Conservation (phyloP, 352 stramenopile genomes). For the Globisporangium splendens region DNA sequence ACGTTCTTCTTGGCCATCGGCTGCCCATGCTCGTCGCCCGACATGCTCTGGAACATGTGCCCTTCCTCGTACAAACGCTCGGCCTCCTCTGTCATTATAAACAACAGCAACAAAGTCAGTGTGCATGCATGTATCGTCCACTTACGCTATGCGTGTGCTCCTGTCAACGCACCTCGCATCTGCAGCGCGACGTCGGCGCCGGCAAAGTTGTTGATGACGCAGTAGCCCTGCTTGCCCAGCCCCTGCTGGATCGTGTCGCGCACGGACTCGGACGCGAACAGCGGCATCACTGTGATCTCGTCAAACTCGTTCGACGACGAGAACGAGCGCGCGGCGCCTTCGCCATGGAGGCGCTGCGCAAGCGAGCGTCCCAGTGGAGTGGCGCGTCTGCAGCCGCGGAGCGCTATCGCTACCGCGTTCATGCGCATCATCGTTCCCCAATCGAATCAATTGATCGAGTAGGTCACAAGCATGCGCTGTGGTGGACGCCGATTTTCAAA, state of each 20-base stretch:
- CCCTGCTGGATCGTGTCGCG: constrained; percentile 34
- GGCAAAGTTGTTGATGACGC: constrained; percentile 37
- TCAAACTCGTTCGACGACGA: constrained; percentile 10
- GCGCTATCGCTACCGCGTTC: no score
- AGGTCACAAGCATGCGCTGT: no score
- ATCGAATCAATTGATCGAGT: no score
- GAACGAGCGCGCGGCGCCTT: not conserved
- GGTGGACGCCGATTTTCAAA: no score
- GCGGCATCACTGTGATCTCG: constrained; percentile 41
- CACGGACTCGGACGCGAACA: constrained; percentile 32
- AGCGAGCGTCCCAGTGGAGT: not conserved
- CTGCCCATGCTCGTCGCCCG: constrained; percentile 36
- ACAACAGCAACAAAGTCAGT: not conserved
- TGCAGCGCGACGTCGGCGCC: constrained; percentile 28
- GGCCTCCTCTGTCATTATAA: constrained; percentile 21
- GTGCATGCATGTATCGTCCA: not conserved
- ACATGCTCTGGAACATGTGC: constrained; percentile 51
- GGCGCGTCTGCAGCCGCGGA: not conserved
- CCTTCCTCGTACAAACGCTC: constrained; percentile 41
- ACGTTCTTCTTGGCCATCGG: constrained; percentile 43
- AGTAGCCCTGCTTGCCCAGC: constrained; percentile 35
- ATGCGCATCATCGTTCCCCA: no score
- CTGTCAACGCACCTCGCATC: constrained; percentile 28
- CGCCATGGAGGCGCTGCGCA: not conserved
- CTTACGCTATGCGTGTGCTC: not conserved